Evolutionary conservation across 1,139 yeast genomes (phyloP).

Genomic region (Pneumocystis sp.): DNA sequence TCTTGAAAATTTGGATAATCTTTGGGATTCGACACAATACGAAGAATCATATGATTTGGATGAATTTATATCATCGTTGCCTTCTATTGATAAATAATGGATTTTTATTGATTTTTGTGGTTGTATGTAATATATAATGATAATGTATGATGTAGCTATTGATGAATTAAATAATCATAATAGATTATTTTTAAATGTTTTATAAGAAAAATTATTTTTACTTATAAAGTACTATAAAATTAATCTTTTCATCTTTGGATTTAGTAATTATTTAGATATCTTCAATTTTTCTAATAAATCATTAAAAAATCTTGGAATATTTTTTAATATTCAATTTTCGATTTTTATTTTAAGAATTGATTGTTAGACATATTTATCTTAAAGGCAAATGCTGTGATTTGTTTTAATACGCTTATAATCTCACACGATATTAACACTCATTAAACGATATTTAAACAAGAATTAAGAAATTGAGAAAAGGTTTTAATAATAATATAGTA

Average conservation of each 20-base stretch:
- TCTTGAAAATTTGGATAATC: slow-evolving; percentile 37
- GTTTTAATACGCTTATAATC: too few species aligned
- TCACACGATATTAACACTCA: too few species aligned
- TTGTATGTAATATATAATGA: background rate
- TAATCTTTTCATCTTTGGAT: background rate
- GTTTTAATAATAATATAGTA: background rate
- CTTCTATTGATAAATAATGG: slow-evolving; percentile 19
- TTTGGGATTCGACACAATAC: slow-evolving; percentile 93
- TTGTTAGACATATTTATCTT: background rate
- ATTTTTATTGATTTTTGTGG: background rate
- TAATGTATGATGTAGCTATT: background rate
- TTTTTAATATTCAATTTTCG: background rate
- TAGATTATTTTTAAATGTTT: background rate
- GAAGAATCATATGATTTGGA: slow-evolving; percentile 94
- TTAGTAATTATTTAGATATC: background rate
- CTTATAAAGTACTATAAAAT: background rate
- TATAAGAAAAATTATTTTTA: background rate
- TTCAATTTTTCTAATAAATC: too few species aligned
- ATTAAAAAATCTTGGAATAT: background rate
- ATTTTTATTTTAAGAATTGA: background rate
- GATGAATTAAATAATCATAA: background rate
- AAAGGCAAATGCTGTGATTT: background rate
- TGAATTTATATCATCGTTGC: slow-evolving; percentile 67
- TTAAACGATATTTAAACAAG: background rate
- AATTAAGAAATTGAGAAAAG: background rate